Evolutionary conservation across 106 monocot species (phyloP), one percentile per base, ranked within the genome.

Genomic region (Platanthera zijinensis): DNA sequence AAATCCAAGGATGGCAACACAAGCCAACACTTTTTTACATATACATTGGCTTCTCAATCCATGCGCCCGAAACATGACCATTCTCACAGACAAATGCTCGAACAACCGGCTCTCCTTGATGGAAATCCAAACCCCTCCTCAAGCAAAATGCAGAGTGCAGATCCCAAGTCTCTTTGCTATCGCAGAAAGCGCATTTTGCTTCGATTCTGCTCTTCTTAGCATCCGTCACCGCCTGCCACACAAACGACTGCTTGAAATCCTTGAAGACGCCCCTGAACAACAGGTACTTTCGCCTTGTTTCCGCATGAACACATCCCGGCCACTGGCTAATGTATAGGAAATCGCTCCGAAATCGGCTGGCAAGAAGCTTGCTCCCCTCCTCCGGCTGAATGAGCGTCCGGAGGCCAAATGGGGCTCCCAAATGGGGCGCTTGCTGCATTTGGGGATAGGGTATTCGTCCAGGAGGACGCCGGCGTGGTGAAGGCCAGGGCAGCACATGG

Each of bases 41-140:
- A 51, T 72, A 72, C 72, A 72, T 51, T 72, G 72, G 51, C 72
- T 72, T 72, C 51, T 51, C 72, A 72, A 72, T 51, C 72, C 72
- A 72, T 4, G 72, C 72, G 10, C 72, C 72, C 3, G 72, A 72
- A 51, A 72, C 72, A 72, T 72, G 72, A 10, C 72, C 72, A 72
- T 72, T 72, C 72, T 72, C 51, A 51, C 72, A 72, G 17, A 72
- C 72, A 51, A 50, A 72, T 10, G 72, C 72, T 22, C 72, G 49
- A 51, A 72, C 72, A 72, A 72, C 51, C 4, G 72, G 50, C 51
- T 72, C 72, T 0, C 72, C 72, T n/a, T 21, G 14, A 72, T 72
- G 72, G 46, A 72, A 51, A 72, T 72, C 72, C 72, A 72, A 72
- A n/a, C 72, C 72, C 51, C 72, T 72, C 51, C 51, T 72, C 22